Evolutionary conservation across 208 protist species (phyloP), one percentile per base, ranked within the genome.

Genomic region (Strigomonas galati): DNA sequence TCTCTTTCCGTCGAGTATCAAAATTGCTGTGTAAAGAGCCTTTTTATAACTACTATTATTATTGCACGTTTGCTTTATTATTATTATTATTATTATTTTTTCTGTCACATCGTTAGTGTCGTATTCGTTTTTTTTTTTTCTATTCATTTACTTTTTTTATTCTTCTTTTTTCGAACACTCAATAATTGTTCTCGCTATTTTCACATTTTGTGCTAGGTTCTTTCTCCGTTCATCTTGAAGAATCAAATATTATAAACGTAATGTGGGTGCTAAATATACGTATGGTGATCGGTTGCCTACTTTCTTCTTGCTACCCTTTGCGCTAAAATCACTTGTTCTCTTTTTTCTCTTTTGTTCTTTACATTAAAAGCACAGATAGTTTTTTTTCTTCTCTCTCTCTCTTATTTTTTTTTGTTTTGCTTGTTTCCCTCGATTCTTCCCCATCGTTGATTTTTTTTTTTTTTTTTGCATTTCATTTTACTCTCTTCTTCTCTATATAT

Each of bases 51-150:
- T 37, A 24, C 56, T 46, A 9, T n/a, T 10, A 61, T 23, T 46
- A 27, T 64, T 65, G 31, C 40, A 10, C 14, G 49, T 54, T 54
- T 54, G n/a, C 9, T 54, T 28, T 28, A 54, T 14, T 12, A 4
- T 54, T 54, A 14, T 14, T 4, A 19, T 49, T 49, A 49, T 49
- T 49, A 19, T 49, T 14, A 49, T 49, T 67, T 40, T 15, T 21
- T 53, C 6, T 17, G 5, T 35, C 23, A 14, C 19, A 61, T 21
- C 26, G 59, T 53, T 21, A 30, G 15, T 21, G 31, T 26, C 21
- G 3, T 37, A 46, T 56, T 65, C 27, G 12, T 32, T 28, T 48
- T 43, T 63, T 63, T 62, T 15, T 57, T 63, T 44, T 56, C 17
- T 40, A 58, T 63, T 57, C 14, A 1, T 24, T 9, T 55, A 10